These are phyloP conservation scores for Phascolomyces articulosus DNA, from an alignment of 371 early-diverging fungal species.

Conservation along the genomic window DNA sequence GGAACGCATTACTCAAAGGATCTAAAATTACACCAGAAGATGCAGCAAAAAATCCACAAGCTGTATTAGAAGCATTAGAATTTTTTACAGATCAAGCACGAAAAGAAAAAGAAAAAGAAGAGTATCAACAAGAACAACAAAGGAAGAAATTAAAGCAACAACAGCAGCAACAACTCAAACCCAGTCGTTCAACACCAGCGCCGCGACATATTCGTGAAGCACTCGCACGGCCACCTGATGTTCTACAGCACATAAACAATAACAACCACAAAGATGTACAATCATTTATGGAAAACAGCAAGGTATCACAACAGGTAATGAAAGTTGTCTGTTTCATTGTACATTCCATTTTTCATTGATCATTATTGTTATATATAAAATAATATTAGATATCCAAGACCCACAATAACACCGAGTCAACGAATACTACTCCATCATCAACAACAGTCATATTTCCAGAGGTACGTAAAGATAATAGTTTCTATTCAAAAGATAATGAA, in stretches of 20 bases:
- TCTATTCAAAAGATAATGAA: too few relatives aligned
- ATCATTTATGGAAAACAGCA: neutral
- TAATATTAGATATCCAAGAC: neutral
- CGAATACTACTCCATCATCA: neutral
- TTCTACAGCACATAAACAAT: neutral
- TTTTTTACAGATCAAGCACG: conserved; percentile 86
- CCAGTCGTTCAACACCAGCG: neutral
- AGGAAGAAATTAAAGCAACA: conserved; percentile 18
- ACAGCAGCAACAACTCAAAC: conserved; percentile 3
- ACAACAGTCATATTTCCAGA: neutral
- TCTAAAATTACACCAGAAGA: conserved; percentile 93
- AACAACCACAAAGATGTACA: neutral
- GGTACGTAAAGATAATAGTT: neutral
- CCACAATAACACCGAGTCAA: neutral
- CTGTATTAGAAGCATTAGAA: conserved; percentile 93
- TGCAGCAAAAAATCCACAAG: conserved; percentile 92
- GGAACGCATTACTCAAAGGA: conserved; percentile 83
- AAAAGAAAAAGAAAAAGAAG: conserved; percentile 40
- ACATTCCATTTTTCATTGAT: too few relatives aligned
- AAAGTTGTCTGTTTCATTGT: neutral
- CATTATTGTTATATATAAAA: too few relatives aligned
- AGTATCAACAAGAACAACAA: conserved; percentile 35
- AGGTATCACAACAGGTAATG: neutral
- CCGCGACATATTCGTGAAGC: neutral
- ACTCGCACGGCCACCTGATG: conserved; percentile 8